These are phyloP conservation scores for Goniomonas avonlea DNA, from an alignment of 78 protist genomes.

Conservation along the genomic window DNA sequence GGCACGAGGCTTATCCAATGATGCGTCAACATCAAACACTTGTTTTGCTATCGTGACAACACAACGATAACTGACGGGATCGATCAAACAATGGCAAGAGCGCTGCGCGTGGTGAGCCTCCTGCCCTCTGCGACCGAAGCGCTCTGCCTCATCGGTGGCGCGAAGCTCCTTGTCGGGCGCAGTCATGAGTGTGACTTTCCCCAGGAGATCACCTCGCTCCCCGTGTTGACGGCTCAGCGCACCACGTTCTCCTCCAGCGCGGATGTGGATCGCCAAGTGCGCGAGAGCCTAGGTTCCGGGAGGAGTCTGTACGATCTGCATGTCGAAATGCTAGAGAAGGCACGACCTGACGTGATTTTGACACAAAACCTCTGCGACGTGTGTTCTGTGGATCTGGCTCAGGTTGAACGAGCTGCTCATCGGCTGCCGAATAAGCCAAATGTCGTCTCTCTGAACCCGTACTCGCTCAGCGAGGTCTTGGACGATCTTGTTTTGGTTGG, in stretches of 20 bases:
- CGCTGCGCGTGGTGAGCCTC: conserved; percentile 16
- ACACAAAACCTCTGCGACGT: conserved; percentile 48
- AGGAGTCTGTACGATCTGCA: conserved; percentile 24
- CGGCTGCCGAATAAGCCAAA: neutral
- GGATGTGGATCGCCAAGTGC: conserved; percentile 26
- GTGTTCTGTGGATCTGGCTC: conserved; percentile 33
- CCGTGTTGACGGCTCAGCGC: conserved; percentile 20
- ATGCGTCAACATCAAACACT: no score
- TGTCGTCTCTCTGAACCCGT: conserved; percentile 34
- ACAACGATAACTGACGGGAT: no score
- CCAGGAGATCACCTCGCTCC: neutral
- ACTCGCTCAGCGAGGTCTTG: conserved; percentile 28
- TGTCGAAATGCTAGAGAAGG: conserved; percentile 3
- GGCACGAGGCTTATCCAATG: no score
- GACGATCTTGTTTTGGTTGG: conserved; percentile 24
- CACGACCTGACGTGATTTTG: conserved; percentile 33
- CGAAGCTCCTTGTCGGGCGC: conserved; percentile 30
- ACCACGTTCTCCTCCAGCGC: neutral
- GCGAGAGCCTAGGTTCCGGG: neutral
- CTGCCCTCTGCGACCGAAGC: conserved; percentile 31
- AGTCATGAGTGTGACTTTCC: conserved; percentile 46
- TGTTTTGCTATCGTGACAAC: no score
- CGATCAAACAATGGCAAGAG: no score
- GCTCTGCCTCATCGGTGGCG: neutral
- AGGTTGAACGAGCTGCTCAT: conserved; percentile 15